phyloP scores from a whole-genome alignment of 306 rosid species.

The Quercus ilex region DNA sequence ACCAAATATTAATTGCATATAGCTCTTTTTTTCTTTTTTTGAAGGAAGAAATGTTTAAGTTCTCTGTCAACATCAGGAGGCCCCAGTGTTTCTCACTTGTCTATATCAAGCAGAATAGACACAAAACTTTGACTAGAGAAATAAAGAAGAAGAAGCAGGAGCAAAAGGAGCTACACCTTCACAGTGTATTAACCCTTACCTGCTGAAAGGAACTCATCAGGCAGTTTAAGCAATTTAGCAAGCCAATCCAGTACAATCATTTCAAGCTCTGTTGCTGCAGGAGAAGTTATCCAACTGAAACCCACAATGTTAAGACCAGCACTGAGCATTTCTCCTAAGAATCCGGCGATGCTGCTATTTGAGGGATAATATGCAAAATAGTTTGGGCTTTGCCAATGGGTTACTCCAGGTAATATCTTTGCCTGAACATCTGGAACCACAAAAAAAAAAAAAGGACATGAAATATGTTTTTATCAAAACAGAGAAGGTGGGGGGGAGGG shows the following conservation, averaged over 20 bases:
- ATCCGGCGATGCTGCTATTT: constrained; percentile 92
- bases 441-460: constrained; percentile 4
- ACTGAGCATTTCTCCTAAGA: constrained; percentile 95
- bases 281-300: constrained; percentile 94
- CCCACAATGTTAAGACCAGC: constrained; percentile 90
- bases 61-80: not conserved
- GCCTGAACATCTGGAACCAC: constrained; percentile 65
- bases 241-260: constrained; percentile 88
- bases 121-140: not conserved
- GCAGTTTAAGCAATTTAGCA: constrained; percentile 65
- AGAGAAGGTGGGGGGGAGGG: too few relatives aligned
- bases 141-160: not conserved
- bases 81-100: not conserved
- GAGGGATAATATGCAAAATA: constrained; percentile 89
- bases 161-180: not conserved
- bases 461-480: constrained; percentile 15
- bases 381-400: constrained; percentile 99
- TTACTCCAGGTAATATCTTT: constrained; percentile 91
- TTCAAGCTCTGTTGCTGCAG: constrained; percentile 98
- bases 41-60: not conserved
- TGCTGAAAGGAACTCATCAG: constrained; percentile 61
- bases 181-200: constrained; percentile 38
- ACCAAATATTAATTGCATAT: not conserved
- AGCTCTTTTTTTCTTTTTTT: not conserved
- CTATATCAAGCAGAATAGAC: not conserved